Percentiles rank a stretch among this genome's conserved stretches.
phyloP scores from a whole-genome alignment of 1,284 basidiomycete species.

The Tremellales sp. region DNA sequence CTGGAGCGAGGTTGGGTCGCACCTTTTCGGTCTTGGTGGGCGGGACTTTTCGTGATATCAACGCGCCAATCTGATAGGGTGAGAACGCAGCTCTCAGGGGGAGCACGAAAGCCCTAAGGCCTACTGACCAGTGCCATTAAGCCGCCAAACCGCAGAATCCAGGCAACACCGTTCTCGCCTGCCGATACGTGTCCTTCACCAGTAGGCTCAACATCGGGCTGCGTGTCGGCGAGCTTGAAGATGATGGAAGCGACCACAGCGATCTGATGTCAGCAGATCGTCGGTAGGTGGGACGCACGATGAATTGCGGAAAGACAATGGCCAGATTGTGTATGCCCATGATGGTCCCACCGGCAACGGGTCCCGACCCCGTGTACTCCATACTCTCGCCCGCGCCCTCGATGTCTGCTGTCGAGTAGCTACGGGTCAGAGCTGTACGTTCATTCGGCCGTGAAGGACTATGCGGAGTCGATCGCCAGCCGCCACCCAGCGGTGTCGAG shows the following conservation, averaged over 20 bases:
- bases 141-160: slow-evolving; percentile 90
- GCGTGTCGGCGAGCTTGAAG: slow-evolving; percentile 62
- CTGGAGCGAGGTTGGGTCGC: slow-evolving; percentile 7
- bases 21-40: slow-evolving; percentile 77
- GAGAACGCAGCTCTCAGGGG: no score
- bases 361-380: slow-evolving; percentile 53
- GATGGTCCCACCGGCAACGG: slow-evolving; percentile 84
- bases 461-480: slow-evolving; percentile 29
- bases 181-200: slow-evolving; percentile 50
- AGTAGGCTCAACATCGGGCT: slow-evolving; percentile 34
- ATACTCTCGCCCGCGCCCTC: slow-evolving; percentile 47
- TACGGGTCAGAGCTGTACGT: slow-evolving; percentile 61
- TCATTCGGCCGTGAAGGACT: slow-evolving; percentile 48
- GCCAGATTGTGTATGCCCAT: slow-evolving; percentile 93
- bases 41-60: slow-evolving; percentile 71
- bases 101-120: no score
- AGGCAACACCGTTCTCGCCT: slow-evolving; percentile 81
- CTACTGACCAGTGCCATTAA: slow-evolving; percentile 63
- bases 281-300: slow-evolving; percentile 52
- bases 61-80: slow-evolving; percentile 59
- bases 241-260: slow-evolving; percentile 84
- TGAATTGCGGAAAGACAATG: slow-evolving; percentile 86
- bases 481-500: slow-evolving; percentile 49
- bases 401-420: slow-evolving; percentile 58
- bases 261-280: slow-evolving; percentile 55